A percentile compares a stretch with the other conserved stretches of the same genome.
These are phyloP conservation scores for Colletotrichum costaricense DNA, from an alignment of 2,329 filamentous ascomycete genomes.

Conservation along the genomic window DNA sequence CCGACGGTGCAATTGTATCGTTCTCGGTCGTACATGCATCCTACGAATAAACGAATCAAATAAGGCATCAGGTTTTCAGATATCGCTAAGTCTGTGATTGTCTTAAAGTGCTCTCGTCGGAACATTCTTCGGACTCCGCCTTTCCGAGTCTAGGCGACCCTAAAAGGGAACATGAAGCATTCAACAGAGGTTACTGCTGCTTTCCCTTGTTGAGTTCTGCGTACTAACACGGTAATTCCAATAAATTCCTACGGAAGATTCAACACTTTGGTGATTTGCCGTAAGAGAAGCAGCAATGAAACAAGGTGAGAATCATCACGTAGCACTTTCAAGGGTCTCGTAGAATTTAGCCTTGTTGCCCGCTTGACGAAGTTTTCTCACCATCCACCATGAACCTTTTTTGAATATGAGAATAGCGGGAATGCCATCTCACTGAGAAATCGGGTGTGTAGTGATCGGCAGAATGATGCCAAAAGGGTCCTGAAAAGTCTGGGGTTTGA, in stretches of 20 bases:
- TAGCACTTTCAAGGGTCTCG: no score
- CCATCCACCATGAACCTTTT: no score
- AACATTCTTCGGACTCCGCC: neutral
- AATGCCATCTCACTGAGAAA: rapidly evolving
- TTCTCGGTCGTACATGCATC: no score
- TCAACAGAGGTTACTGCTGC: neutral
- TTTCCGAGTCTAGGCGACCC: neutral
- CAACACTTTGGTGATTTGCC: no score
- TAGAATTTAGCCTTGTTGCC: no score
- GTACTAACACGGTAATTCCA: neutral
- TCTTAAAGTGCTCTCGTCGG: neutral
- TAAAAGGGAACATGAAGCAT: neutral
- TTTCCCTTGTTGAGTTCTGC: neutral
- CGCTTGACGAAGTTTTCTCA: no score
- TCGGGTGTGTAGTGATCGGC: neutral
- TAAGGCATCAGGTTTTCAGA: no score
- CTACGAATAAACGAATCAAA: no score
- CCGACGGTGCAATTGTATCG: neutral
- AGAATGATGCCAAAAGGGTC: constrained; percentile 33
- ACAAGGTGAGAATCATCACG: no score
- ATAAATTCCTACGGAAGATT: no score
- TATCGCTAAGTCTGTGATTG: neutral
- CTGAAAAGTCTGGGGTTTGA: neutral
- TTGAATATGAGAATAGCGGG: neutral
- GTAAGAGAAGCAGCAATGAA: no score